Evolutionary conservation across 2,329 filamentous ascomycete species (phyloP).

Genomic region (Monosporascus sp.): DNA sequence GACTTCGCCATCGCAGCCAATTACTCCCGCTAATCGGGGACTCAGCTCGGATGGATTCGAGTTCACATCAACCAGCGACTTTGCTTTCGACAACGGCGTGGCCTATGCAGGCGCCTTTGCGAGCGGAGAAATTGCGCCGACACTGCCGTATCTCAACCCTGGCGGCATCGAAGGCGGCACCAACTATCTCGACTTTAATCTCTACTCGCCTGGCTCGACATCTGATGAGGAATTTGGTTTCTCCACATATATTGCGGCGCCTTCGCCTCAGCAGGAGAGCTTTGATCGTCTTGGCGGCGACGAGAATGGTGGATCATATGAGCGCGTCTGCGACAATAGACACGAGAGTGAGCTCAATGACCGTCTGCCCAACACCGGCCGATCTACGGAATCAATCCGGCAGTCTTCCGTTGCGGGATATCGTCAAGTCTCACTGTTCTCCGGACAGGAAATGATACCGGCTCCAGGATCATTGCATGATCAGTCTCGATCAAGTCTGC

Average conservation of each 20-base stretch:
- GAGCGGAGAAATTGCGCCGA: conserved; percentile 4
- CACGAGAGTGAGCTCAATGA: neutral
- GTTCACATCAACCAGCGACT: conserved; percentile 3
- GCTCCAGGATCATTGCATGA: neutral
- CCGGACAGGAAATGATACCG: neutral
- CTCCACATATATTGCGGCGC: conserved; percentile 18
- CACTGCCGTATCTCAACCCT: conserved; percentile 38
- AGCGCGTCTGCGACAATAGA: neutral
- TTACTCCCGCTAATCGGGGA: conserved; percentile 14
- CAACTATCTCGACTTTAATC: conserved; percentile 51
- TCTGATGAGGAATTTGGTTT: conserved; percentile 42
- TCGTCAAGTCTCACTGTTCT: neutral
- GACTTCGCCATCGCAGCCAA: conserved; percentile 29
- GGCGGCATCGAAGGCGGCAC: conserved; percentile 30
- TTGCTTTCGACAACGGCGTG: conserved; percentile 1
- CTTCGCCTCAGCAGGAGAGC: neutral
- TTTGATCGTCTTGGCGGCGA: neutral
- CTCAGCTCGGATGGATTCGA: neutral
- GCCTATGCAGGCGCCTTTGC: neutral
- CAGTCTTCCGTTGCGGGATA: neutral
- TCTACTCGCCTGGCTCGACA: conserved; percentile 45
- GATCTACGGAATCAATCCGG: neutral
- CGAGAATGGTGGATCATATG: neutral
- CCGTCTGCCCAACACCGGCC: neutral
- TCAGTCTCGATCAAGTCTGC: neutral